Conservation (phyloP, 176 grass and related monocot genomes). For the Carex myosuroides region DNA sequence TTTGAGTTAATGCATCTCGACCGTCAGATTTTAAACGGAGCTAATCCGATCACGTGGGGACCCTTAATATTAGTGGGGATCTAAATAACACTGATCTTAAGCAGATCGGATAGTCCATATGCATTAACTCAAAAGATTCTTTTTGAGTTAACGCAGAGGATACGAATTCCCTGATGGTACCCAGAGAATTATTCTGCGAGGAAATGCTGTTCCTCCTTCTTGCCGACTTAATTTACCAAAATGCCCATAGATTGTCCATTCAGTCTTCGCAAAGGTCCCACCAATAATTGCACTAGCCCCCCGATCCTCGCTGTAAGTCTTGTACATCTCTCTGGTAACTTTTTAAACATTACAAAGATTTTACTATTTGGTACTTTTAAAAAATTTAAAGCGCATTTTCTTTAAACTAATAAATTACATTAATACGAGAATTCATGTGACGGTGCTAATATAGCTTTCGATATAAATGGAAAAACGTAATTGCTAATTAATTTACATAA, state of each 20-base stretch:
- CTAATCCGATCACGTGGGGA: too few relatives aligned
- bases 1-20: too few relatives aligned
- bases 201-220: background rate
- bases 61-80: too few relatives aligned
- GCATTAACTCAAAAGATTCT: too few relatives aligned
- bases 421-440: background rate
- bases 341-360: background rate
- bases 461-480: background rate
- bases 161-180: background rate
- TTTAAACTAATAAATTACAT: background rate
- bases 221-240: background rate
- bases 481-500: background rate
- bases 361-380: background rate
- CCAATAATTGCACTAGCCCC: conserved; percentile 12
- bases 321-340: background rate
- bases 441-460: background rate
- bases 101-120: too few relatives aligned
- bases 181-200: background rate
- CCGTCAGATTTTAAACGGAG: too few relatives aligned
- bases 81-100: too few relatives aligned
- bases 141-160: too few relatives aligned
- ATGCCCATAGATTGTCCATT: background rate
- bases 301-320: background rate
- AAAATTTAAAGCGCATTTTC: background rate
- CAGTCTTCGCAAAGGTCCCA: background rate